Conservation (phyloP, 768 basidiomycete species). For the Phaffia tasmanica region DNA sequence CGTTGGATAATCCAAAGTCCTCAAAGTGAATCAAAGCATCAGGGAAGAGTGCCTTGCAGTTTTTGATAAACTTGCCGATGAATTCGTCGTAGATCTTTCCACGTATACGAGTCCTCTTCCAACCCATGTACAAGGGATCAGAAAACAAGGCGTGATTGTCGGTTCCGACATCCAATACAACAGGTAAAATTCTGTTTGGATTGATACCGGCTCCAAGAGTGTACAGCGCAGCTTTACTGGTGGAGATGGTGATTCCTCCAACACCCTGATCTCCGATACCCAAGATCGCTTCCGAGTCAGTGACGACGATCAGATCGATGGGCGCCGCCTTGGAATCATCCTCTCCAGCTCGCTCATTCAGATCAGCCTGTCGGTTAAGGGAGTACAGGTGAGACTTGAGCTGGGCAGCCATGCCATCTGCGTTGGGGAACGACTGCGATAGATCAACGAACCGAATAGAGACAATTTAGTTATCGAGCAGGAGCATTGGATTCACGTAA, state of each 20-base stretch:
- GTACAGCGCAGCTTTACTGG: constrained; percentile 63
- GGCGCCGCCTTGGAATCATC: not conserved
- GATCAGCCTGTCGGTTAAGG: constrained; percentile 25
- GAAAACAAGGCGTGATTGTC: constrained; percentile 39
- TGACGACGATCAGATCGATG: constrained; percentile 70
- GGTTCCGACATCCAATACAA: constrained; percentile 35
- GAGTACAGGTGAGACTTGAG: constrained; percentile 26
- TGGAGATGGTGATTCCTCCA: constrained; percentile 51
- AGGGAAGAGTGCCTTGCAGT: constrained; percentile 37
- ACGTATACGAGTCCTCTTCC: constrained; percentile 25
- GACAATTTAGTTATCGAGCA: not conserved
- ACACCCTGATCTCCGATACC: constrained; percentile 52
- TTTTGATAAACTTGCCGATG: constrained; percentile 33
- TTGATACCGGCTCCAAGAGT: constrained; percentile 42
- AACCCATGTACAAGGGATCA: constrained; percentile 36
- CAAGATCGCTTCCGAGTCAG: constrained; percentile 53
- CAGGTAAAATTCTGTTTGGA: constrained; percentile 31
- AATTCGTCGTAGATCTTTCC: constrained; percentile 28
- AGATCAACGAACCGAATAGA: not conserved
- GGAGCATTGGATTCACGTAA: not conserved
- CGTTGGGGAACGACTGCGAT: constrained; percentile 24
- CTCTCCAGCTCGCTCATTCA: constrained; percentile 1
- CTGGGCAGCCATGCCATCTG: constrained; percentile 25
- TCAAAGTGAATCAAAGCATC: constrained; percentile 30
- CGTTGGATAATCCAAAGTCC: constrained; percentile 40